Evolutionary conservation across 75 land plant genomes (phyloP).

Genomic region (Pseudotsuga menziesii): DNA sequence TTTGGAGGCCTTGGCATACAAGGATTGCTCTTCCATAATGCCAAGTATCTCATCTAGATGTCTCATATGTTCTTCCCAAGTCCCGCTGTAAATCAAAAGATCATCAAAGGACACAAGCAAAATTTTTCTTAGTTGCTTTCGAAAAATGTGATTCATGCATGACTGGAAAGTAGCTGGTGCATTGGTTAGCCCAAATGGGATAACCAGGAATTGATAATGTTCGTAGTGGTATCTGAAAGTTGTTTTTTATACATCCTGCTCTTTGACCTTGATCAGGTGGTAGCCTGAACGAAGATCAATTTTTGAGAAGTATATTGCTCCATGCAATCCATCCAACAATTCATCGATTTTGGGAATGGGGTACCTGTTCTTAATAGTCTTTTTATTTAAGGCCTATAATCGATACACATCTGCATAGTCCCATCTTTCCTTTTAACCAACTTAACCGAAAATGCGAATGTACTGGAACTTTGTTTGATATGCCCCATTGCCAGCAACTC

Average conservation of each 20-base stretch:
- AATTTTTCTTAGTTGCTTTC: not conserved
- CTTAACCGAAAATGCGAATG: too few species aligned
- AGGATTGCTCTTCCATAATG: too few species aligned
- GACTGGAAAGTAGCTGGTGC: conserved; percentile 13
- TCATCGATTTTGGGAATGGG: too few species aligned
- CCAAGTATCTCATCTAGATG: not conserved
- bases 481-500: too few species aligned
- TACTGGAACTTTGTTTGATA: too few species aligned
- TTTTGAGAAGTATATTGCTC: conserved; percentile 3
- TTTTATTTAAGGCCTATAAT: too few species aligned
- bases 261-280: not conserved
- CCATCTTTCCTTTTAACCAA: too few species aligned
- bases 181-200: conserved; percentile 16
- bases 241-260: not conserved
- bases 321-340: too few species aligned
- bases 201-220: conserved; percentile 11
- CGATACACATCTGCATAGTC: too few species aligned
- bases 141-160: conserved; percentile 2
- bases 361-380: too few species aligned
- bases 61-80: not conserved
- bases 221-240: not conserved
- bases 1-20: too few species aligned
- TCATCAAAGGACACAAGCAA: conserved; percentile 16
- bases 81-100: conserved; percentile 11
- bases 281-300: conserved; percentile 11